Percentiles rank a stretch among this genome's conserved stretches.
Conservation (phyloP, 2,329 filamentous ascomycete species). For the Claviceps spartinae region DNA sequence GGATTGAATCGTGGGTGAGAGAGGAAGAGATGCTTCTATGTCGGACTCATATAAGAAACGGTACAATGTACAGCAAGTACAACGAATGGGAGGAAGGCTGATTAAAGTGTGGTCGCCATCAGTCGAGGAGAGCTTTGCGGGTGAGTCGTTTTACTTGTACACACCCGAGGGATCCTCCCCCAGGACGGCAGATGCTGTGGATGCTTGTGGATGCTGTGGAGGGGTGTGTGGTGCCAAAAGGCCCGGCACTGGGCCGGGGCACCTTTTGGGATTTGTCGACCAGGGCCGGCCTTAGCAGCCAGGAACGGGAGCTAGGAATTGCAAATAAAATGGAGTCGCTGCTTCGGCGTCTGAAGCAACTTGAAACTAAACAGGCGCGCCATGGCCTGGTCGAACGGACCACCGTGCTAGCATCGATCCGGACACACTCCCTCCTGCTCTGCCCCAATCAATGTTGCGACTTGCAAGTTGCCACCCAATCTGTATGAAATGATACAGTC, state of each 20-base stretch:
- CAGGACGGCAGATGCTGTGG: slow-evolving; percentile 28
- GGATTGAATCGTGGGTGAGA: slow-evolving; percentile 1
- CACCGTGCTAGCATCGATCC: slow-evolving; percentile 7
- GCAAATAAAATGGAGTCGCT: slow-evolving; percentile 2
- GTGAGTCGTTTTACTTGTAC: slow-evolving; percentile 32
- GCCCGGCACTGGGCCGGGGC: slow-evolving; percentile 33
- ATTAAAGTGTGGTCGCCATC: slow-evolving; percentile 4
- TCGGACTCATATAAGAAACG: slow-evolving; percentile 1
- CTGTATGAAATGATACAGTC: not conserved
- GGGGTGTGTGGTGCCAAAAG: slow-evolving; percentile 33
- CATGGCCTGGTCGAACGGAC: slow-evolving; percentile 1
- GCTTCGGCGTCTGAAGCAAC: slow-evolving; percentile 1
- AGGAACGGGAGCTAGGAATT: slow-evolving; percentile 23
- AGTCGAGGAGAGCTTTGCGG: slow-evolving; percentile 22
- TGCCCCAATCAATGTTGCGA: not conserved
- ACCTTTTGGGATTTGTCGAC: slow-evolving; percentile 11
- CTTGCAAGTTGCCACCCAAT: too few species aligned
- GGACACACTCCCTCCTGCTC: not conserved
- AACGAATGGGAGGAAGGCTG: not conserved
- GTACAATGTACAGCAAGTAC: too few species aligned
- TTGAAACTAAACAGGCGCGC: slow-evolving; percentile 3
- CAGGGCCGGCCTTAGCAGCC: slow-evolving; percentile 23
- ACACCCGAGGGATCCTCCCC: slow-evolving; percentile 20
- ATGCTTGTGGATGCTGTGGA: slow-evolving; percentile 15
- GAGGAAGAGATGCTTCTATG: slow-evolving; percentile 2